phyloP scores from a whole-genome alignment of 2,329 filamentous ascomycete species.

The Penicillium sp. region DNA sequence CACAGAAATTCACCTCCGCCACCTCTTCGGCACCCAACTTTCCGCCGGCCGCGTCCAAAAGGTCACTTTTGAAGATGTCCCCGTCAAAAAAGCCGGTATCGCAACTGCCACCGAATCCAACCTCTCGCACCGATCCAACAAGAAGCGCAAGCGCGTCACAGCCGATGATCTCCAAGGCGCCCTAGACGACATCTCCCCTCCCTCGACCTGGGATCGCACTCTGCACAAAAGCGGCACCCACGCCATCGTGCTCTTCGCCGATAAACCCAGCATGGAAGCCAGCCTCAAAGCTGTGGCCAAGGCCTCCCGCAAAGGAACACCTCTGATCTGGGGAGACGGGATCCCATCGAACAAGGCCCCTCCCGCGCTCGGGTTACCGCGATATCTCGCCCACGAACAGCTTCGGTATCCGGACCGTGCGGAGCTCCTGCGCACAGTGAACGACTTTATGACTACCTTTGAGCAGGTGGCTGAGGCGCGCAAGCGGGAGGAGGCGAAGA shows the following conservation, averaged over 20 bases:
- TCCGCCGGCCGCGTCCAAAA: constrained; percentile 72
- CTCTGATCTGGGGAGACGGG: constrained; percentile 63
- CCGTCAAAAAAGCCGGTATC: constrained; percentile 32
- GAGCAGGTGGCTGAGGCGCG: constrained; percentile 59
- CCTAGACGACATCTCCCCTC: constrained; percentile 58
- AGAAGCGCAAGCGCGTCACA: constrained; percentile 52
- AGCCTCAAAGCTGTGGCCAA: constrained; percentile 70
- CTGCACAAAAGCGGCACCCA: constrained; percentile 69
- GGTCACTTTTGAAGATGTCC: constrained; percentile 62
- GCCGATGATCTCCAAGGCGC: constrained; percentile 48
- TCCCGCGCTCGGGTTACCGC: constrained; percentile 48
- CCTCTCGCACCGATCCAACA: constrained; percentile 33
- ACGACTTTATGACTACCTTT: constrained; percentile 82
- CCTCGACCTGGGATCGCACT: constrained; percentile 65
- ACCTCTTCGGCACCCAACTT: constrained; percentile 67
- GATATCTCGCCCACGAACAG: constrained; percentile 60
- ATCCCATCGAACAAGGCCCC: constrained; percentile 49
- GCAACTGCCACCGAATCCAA: constrained; percentile 18
- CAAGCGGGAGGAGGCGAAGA: constrained; percentile 54
- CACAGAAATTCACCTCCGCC: constrained; percentile 68
- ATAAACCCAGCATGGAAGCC: constrained; percentile 68
- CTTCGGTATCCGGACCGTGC: constrained; percentile 64
- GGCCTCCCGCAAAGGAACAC: constrained; percentile 51
- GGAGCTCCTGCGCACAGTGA: constrained; percentile 65
- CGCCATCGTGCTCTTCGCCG: constrained; percentile 76